These are phyloP conservation scores for Punctularia strigosozonata DNA, from an alignment of 768 basidiomycete genomes.

Conservation along the genomic window DNA sequence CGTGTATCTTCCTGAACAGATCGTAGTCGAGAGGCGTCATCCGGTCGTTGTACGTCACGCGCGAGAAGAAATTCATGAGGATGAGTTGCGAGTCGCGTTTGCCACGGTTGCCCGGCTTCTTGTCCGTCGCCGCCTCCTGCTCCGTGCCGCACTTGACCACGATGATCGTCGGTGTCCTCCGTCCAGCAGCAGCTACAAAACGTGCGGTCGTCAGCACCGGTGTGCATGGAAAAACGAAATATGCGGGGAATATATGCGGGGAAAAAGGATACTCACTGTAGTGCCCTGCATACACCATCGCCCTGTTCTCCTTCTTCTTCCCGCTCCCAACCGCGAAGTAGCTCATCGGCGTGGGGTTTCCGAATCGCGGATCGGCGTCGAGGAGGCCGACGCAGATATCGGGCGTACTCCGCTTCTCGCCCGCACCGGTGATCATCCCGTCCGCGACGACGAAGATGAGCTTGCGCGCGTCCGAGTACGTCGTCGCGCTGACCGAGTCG, in stretches of 20 bases:
- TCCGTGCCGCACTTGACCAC: conserved; percentile 96
- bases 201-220: conserved; percentile 3
- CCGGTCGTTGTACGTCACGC: conserved; percentile 98
- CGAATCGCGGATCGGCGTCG: conserved; percentile 91
- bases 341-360: conserved; percentile 90
- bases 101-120: conserved; percentile 96
- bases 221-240: neutral
- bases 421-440: conserved; percentile 97
- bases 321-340: conserved; percentile 89
- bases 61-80: conserved; percentile 99
- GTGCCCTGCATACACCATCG: conserved; percentile 99
- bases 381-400: conserved; percentile 90
- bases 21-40: conserved; percentile 98
- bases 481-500: conserved; percentile 85
- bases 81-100: conserved; percentile 98
- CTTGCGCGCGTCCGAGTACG: conserved; percentile 87
- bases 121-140: conserved; percentile 65
- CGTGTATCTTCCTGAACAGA: conserved; percentile 91
- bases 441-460: conserved; percentile 91
- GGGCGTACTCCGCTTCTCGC: conserved; percentile 91
- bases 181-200: conserved; percentile 61
- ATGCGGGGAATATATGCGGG: neutral
- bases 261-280: conserved; percentile 57
- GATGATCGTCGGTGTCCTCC: conserved; percentile 87
- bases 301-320: conserved; percentile 81